Conservation (phyloP, 1,139 yeast genomes). For the Blastobotrys malaysiensis region DNA sequence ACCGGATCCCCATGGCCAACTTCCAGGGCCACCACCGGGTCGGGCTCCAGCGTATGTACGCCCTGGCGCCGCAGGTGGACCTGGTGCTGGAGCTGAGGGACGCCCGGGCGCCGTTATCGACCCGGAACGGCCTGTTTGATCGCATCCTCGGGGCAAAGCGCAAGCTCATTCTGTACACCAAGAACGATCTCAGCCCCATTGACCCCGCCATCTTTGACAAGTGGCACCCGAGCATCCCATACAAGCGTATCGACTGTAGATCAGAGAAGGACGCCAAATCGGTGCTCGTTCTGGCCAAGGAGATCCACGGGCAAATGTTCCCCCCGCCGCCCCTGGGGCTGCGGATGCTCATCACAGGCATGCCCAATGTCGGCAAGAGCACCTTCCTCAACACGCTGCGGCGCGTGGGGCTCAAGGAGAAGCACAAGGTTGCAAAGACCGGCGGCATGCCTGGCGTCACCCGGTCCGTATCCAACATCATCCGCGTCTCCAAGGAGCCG, state of each 20-base stretch:
- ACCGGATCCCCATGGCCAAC: constrained; percentile 64
- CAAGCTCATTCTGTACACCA: constrained; percentile 61
- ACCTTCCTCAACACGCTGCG: constrained; percentile 75
- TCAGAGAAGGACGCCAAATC: constrained; percentile 45
- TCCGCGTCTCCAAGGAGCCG: constrained; percentile 57
- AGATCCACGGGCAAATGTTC: constrained; percentile 18
- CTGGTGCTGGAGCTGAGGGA: constrained; percentile 80
- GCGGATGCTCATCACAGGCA: constrained; percentile 73
- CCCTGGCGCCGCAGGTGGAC: constrained; percentile 75
- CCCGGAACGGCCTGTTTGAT: constrained; percentile 77
- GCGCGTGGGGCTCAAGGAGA: constrained; percentile 43
- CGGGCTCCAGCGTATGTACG: constrained; percentile 66
- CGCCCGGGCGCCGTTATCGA: constrained; percentile 80
- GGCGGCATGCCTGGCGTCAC: constrained; percentile 94
- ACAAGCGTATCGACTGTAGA: constrained; percentile 57
- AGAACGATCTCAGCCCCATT: constrained; percentile 44
- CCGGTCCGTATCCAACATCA: constrained; percentile 68
- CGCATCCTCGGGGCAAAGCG: constrained; percentile 55
- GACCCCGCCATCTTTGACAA: constrained; percentile 35
- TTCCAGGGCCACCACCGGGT: constrained; percentile 89
- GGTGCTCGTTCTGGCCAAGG: constrained; percentile 46
- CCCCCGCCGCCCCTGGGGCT: constrained; percentile 81
- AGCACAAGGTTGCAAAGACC: constrained; percentile 69
- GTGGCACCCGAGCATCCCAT: constrained; percentile 56
- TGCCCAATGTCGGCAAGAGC: constrained; percentile 99